Evolutionary conservation across 495 filamentous ascomycete genomes (phyloP).

Genomic region (Niebla homalea): DNA sequence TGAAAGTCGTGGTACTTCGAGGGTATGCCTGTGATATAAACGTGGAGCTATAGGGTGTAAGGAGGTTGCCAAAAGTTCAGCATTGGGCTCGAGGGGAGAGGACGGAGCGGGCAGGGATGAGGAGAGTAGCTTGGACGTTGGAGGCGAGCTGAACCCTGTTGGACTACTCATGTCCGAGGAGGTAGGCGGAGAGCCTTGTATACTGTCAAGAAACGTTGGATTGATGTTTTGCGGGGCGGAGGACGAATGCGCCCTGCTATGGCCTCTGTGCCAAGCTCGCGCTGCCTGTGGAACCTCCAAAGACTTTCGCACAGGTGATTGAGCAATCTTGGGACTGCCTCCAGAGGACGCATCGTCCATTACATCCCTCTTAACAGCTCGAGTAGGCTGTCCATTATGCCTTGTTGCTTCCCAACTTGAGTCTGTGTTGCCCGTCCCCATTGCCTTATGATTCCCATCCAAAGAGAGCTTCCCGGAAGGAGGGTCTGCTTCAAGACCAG

Average conservation of each 20-base stretch:
- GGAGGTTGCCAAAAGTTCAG: conserved; percentile 30
- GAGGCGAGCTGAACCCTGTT: conserved; percentile 24
- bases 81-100: conserved; percentile 27
- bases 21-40: conserved; percentile 72
- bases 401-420: conserved; percentile 16
- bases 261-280: conserved; percentile 11
- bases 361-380: background rate
- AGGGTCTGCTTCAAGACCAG: conserved; percentile 37
- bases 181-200: conserved; percentile 16
- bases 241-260: conserved; percentile 16
- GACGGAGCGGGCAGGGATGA: conserved; percentile 61
- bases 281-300: conserved; percentile 8
- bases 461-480: conserved; percentile 36
- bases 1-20: conserved; percentile 63
- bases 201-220: background rate
- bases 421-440: conserved; percentile 30
- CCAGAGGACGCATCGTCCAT: conserved; percentile 9
- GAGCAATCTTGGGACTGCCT: conserved; percentile 5
- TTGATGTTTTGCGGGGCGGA: conserved; percentile 15
- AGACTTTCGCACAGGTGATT: conserved; percentile 6
- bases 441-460: conserved; percentile 39
- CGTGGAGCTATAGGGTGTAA: conserved; percentile 31
- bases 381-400: conserved; percentile 19
- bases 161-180: conserved; percentile 19
- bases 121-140: conserved; percentile 37